Base-by-base conservation (phyloP, 2,329 filamentous ascomycete genomes). In the Alternaria sp. region DNA sequence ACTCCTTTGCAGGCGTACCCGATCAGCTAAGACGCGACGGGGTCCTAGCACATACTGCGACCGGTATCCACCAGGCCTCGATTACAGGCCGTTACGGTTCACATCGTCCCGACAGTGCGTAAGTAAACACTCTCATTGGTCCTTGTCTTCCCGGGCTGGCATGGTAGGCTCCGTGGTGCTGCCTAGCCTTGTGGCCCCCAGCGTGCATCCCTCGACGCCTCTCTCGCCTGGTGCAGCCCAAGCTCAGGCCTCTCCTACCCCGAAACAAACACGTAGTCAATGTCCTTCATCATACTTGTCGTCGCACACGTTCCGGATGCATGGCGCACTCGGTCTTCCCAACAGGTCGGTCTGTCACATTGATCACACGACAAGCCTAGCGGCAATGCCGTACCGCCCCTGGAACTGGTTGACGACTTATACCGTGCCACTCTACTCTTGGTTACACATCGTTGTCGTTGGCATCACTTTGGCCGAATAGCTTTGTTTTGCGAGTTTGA, bases 71-170 rank as follows among this genome's bases (percentile, higher is more conserved):
- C 59, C 81, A 84, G 71, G 79, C 76, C 71, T 83, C 81, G 76
- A 80, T 80, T 74, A 73, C 82, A 65, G 65, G 69, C 79, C 81
- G 83, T 79, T 86, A 84, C 80, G 80, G 81, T 72, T 70, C 82
- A 77, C 81, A 81, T 75, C 83, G 82, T 78, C 78, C 82, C 81
- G 84, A 87, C 76, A 77, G 81, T 77, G 81, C 80, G 85, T 87
- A 84, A 83, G 85, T 86, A 73, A 62, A 57, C 62, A 61, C 57
- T 75, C 74, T 76, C 75, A 79, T 83, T 83, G 76, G 76, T 61
- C 59, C 62, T 51, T 66, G 42, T 61, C 64, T 61, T 70, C 70
- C 57, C 74, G 70, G 69, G 67, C 61, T 70, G 74, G 71, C 72
- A 72, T 73, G 64, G 68, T 65, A 60, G 63, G 60, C 67, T 74